These are phyloP conservation scores for Beauveria sp. DNA, from an alignment of 2,329 filamentous ascomycete genomes.

Conservation along the genomic window DNA sequence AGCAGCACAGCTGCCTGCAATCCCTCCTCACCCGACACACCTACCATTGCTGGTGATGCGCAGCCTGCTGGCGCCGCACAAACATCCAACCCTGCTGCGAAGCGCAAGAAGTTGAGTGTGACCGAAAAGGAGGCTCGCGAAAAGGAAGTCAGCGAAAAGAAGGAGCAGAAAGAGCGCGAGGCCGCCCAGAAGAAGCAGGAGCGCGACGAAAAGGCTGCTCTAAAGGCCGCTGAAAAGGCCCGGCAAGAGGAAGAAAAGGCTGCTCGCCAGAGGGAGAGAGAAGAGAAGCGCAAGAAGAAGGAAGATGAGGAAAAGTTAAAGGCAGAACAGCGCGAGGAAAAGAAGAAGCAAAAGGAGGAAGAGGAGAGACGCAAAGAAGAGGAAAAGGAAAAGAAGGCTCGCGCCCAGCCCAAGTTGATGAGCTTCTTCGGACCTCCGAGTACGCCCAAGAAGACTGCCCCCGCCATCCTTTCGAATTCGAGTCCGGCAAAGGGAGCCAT, in stretches of 20 bases:
- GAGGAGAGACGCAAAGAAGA: constrained; percentile 31
- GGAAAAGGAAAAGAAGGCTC: constrained; percentile 42
- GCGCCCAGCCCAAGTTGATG: constrained; percentile 38
- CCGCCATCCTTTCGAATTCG: constrained; percentile 19
- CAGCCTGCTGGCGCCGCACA: constrained; percentile 17
- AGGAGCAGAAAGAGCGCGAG: constrained; percentile 26
- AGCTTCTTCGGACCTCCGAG: constrained; percentile 39
- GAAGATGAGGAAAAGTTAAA: constrained; percentile 32
- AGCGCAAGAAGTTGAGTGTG: constrained; percentile 35
- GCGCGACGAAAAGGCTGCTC: constrained; percentile 23
- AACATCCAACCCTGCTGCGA: constrained; percentile 22
- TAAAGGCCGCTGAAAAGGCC: constrained; percentile 28
- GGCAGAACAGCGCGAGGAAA: constrained; percentile 36
- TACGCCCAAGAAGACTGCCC: constrained; percentile 34
- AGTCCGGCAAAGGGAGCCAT: constrained; percentile 23
- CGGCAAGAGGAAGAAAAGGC: constrained; percentile 33
- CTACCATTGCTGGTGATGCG: constrained; percentile 18
- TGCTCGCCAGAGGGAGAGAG: constrained; percentile 28
- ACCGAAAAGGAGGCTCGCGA: constrained; percentile 32
- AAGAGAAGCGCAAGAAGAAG: constrained; percentile 33
- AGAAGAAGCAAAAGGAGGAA: constrained; percentile 44
- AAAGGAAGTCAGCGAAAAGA: constrained; percentile 30
- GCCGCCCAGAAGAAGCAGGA: constrained; percentile 26
- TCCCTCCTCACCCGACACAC: constrained; percentile 29
- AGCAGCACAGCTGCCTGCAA: constrained; percentile 31